These are phyloP conservation scores for Chaetothyriales sp. DNA, from an alignment of 2,329 filamentous ascomycete genomes.

Conservation along the genomic window DNA sequence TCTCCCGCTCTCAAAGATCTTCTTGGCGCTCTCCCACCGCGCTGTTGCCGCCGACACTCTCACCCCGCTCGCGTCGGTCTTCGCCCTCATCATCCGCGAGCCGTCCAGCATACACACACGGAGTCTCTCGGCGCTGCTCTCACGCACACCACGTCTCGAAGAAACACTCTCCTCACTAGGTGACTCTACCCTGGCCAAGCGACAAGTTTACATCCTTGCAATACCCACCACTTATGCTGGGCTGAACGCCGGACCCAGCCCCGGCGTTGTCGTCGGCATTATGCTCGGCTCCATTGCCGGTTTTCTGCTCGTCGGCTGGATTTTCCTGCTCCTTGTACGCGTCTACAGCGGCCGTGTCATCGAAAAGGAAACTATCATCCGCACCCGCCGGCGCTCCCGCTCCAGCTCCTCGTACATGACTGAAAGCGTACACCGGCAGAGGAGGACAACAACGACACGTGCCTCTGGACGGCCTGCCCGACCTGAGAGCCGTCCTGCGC, in stretches of 20 bases:
- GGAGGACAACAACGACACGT: conserved; percentile 7
- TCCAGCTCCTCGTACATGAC: conserved; percentile 3
- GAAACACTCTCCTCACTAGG: background rate
- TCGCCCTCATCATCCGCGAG: conserved; percentile 13
- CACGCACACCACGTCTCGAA: background rate
- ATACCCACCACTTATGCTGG: conserved; percentile 50
- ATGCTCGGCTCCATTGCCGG: conserved; percentile 36
- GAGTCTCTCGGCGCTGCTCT: background rate
- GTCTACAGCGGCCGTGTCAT: conserved; percentile 2
- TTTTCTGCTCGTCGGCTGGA: conserved; percentile 40
- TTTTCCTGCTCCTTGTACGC: conserved; percentile 23
- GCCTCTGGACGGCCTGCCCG: conserved; percentile 11
- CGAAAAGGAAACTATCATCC: conserved; percentile 12
- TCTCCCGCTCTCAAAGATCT: background rate
- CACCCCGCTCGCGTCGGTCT: conserved; percentile 13
- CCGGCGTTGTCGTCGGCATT: conserved; percentile 33
- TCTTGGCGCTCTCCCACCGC: background rate
- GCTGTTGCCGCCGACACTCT: background rate
- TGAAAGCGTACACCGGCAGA: conserved; percentile 5
- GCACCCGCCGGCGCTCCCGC: conserved; percentile 3
- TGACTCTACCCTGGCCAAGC: conserved; percentile 7
- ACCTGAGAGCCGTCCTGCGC: background rate
- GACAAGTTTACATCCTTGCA: conserved; percentile 25
- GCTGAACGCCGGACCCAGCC: conserved; percentile 38
- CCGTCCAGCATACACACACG: background rate